phyloP scores from a whole-genome alignment of 129 eudicot genomes.

The Centaurea solstitialis region DNA sequence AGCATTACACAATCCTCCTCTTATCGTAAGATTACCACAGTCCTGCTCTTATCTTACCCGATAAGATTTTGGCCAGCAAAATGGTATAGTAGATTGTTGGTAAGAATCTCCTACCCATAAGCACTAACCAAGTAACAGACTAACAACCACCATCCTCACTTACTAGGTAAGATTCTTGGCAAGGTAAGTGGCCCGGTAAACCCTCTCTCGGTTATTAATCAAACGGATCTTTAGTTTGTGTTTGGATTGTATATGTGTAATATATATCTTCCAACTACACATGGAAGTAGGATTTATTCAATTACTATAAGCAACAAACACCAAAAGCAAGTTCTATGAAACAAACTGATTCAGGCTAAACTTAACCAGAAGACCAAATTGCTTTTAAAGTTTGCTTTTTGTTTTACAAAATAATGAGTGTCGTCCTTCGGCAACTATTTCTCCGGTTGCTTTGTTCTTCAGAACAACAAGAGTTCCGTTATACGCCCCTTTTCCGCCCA shows the following conservation, averaged over 20 bases:
- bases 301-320: background rate
- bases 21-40: too few relatives aligned
- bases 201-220: too few relatives aligned
- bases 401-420: constrained; percentile 19
- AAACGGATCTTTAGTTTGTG: too few relatives aligned
- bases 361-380: background rate
- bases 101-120: too few relatives aligned
- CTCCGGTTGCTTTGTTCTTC: constrained; percentile 27
- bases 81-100: too few relatives aligned
- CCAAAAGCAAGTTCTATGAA: background rate
- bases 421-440: constrained; percentile 33
- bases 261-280: background rate
- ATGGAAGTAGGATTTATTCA: background rate
- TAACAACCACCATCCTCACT: too few relatives aligned
- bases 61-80: too few relatives aligned
- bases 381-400: constrained; percentile 16
- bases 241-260: background rate
- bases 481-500: constrained; percentile 26
- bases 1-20: too few relatives aligned
- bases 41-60: too few relatives aligned
- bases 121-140: too few relatives aligned
- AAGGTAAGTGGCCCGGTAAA: too few relatives aligned
- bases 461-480: constrained; percentile 28
- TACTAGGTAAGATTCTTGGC: too few relatives aligned
- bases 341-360: background rate